Base-by-base conservation (phyloP, 2,329 filamentous ascomycete species). In the Elsinoe batatas region DNA sequence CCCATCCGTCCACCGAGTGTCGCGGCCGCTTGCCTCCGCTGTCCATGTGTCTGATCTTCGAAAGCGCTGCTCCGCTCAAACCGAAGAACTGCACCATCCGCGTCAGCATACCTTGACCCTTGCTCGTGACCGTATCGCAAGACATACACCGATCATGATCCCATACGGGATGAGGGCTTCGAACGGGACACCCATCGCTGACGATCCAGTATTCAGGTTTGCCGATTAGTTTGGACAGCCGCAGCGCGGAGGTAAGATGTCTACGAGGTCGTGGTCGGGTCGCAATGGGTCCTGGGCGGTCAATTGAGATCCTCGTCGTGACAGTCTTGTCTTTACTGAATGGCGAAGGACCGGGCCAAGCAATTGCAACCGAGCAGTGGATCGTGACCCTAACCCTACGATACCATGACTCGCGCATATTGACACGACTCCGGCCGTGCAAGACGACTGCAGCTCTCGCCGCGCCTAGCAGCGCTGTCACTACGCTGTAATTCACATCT, bases 141-240 rank as follows among this genome's bases (percentile, higher is more conserved):
- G 49, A 72, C 79, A 59, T 77, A 83, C 80, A 67, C 70, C 76
- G 56, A 81, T 71, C 71, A 83, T 81, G 67, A 84, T 79, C 63
- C 75, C 81, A 67, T 83, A 84, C 49, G 81, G 81, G 64, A 84
- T 66, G 62, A 84, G 70, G 61, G 81, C 77, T 72, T 85, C 82
- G 68, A 84, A 84, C 43, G 82, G 82, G 60, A 85, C 79, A 70
- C 80, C 80, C 82, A 83, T 83, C 61, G 61, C 59, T 56, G 55
- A 10, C n/a, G 26, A 6, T 11, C 4, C n/a, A 11, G 38, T 42
- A 8, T 15, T 20, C 17, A 20, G 18, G 38, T 42, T 3, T 18
- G 38, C 38, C 18, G 3, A 15, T 15, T 18, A 11, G 3, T 17
- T 12, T 38, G 17, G 7, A 5, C 3, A 17, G 17, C 3, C 20